These are phyloP conservation scores for Mucor irregularis DNA, from an alignment of 371 early-diverging fungal genomes.

Conservation along the genomic window DNA sequence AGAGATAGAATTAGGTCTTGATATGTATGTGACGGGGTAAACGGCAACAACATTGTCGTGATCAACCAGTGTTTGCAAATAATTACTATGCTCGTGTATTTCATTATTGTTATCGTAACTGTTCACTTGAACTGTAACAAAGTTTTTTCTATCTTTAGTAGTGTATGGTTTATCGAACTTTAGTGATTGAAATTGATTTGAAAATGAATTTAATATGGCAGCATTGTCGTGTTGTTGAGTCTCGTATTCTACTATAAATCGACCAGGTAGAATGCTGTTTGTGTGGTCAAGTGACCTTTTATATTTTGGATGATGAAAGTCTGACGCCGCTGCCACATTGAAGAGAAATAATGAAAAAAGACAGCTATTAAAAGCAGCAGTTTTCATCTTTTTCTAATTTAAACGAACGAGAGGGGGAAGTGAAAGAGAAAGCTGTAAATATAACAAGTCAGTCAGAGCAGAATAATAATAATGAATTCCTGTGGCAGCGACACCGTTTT, in stretches of 20 bases:
- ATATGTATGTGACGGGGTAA: conserved; percentile 12
- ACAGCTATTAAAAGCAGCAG: neutral
- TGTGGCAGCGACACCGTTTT: too few relatives aligned
- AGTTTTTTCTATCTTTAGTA: too few relatives aligned
- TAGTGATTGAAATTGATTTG: neutral
- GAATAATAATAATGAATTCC: too few relatives aligned
- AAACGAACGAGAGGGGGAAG: neutral
- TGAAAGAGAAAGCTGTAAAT: neutral
- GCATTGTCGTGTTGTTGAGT: neutral
- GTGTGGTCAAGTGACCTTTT: neutral
- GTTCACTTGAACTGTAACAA: too few relatives aligned
- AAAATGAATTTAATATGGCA: neutral
- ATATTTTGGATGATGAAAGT: conserved; percentile 6
- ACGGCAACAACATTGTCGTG: conserved; percentile 3
- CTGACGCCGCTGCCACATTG: neutral
- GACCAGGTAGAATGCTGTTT: conserved; percentile 6
- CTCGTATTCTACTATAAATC: conserved; percentile 8
- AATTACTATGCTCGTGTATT: neutral
- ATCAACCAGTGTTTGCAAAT: neutral
- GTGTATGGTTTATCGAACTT: neutral
- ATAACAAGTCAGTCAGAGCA: too few relatives aligned
- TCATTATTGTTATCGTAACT: too few relatives aligned
- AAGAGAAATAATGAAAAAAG: neutral
- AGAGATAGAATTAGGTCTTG: conserved; percentile 4
- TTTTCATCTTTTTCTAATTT: neutral